These are phyloP conservation scores for Auricularia heimuer DNA, from an alignment of 768 basidiomycete genomes.

Conservation along the genomic window DNA sequence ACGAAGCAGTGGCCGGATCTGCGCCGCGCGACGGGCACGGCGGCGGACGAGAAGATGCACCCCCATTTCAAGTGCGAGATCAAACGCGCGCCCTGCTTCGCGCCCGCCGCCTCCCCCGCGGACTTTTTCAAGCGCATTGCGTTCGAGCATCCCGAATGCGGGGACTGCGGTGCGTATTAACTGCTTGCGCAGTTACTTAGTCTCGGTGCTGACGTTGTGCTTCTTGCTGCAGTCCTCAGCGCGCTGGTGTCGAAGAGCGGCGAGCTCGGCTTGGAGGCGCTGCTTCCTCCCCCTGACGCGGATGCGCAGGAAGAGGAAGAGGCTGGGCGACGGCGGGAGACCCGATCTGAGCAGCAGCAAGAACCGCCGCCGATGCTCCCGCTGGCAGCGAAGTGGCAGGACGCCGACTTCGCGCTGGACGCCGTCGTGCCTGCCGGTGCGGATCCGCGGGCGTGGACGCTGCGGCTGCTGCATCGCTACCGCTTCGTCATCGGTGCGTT, in stretches of 20 bases:
- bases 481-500: constrained; percentile 11
- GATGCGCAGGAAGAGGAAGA: neutral
- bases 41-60: neutral
- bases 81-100: constrained; percentile 15
- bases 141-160: constrained; percentile 23
- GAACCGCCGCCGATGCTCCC: constrained; percentile 10
- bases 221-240: constrained; percentile 16
- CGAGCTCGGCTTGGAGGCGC: constrained; percentile 23
- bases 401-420: constrained; percentile 13
- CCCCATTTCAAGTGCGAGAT: constrained; percentile 10
- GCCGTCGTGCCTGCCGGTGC: constrained; percentile 5
- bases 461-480: constrained; percentile 8
- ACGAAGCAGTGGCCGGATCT: constrained; percentile 7
- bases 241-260: constrained; percentile 24
- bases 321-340: neutral
- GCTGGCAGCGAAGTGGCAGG: constrained; percentile 11
- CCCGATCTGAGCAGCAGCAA: neutral
- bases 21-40: neutral
- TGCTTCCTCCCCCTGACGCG: constrained; percentile 19
- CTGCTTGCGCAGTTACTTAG: neutral
- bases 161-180: constrained; percentile 21
- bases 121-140: constrained; percentile 26
- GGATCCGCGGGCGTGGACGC: constrained; percentile 6
- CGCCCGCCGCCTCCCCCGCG: constrained; percentile 11
- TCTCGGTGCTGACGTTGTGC: neutral